A percentile compares a stretch with the other conserved stretches of the same genome.
Conservation (phyloP, 2,329 filamentous ascomycete genomes). For the Pyricularia sp. region DNA sequence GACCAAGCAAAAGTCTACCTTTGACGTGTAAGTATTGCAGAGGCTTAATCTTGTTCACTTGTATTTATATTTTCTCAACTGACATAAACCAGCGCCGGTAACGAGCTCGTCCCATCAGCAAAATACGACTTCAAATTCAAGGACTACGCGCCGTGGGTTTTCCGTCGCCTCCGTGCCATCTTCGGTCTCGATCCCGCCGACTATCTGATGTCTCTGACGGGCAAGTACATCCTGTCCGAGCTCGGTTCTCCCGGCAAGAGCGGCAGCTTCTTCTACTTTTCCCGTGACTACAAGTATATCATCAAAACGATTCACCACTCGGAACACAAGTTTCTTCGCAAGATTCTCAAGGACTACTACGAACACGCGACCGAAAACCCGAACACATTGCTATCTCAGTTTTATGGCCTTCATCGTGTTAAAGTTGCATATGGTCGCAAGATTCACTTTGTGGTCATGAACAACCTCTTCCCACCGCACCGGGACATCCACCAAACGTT, state of each 20-base stretch:
- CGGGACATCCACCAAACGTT: constrained; percentile 96
- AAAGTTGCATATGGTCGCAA: constrained; percentile 98
- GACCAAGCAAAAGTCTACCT: constrained; percentile 93
- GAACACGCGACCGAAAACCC: constrained; percentile 86
- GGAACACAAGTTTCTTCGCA: constrained; percentile 81
- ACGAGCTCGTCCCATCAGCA: constrained; percentile 92
- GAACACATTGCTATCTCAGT: constrained; percentile 93
- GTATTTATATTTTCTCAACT: constrained; percentile 17
- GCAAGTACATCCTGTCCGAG: constrained; percentile 97
- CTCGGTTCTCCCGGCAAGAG: constrained; percentile 95
- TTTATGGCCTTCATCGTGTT: constrained; percentile 93
- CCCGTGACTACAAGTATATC: constrained; percentile 98
- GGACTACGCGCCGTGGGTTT: constrained; percentile 99
- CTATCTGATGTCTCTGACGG: constrained; percentile 95
- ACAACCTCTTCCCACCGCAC: constrained; percentile 96
- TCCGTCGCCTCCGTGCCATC: constrained; percentile 77
- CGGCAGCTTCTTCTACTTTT: constrained; percentile 99
- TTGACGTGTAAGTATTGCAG: constrained; percentile 70
- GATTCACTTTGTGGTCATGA: constrained; percentile 99
- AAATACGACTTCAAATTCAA: constrained; percentile 99
- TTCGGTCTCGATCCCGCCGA: constrained; percentile 94
- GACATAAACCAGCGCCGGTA: constrained; percentile 62
- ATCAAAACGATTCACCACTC: constrained; percentile 99
- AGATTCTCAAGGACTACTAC: constrained; percentile 86
- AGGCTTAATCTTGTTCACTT: background rate